These are phyloP conservation scores for Ceratobasidium sp. DNA, from an alignment of 1,284 basidiomycete species.

Conservation along the genomic window DNA sequence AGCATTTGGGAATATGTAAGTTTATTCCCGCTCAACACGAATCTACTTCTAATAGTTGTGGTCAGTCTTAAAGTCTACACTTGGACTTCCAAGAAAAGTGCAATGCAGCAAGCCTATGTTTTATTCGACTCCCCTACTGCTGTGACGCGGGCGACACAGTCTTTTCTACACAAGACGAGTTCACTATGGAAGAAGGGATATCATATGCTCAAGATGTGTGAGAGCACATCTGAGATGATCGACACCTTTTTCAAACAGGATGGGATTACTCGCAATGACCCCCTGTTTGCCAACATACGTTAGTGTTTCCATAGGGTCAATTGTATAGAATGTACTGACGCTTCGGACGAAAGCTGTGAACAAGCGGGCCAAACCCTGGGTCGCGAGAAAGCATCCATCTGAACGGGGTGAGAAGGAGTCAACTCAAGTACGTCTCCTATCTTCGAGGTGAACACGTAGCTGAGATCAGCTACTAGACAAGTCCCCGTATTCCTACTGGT, in stretches of 20 bases:
- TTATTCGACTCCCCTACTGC: constrained; percentile 27
- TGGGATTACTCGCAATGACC: constrained; percentile 2
- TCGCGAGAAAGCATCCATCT: not conserved
- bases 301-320: not conserved
- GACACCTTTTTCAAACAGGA: constrained; percentile 5
- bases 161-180: not conserved
- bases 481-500: constrained; percentile 12
- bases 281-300: constrained; percentile 33
- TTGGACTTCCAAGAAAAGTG: constrained; percentile 33
- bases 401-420: not conserved
- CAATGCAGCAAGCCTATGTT: constrained; percentile 29
- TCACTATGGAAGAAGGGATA: constrained; percentile 35
- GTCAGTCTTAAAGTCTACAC: constrained; percentile 25
- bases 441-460: not conserved
- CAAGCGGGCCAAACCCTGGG: not conserved
- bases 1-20: constrained; percentile 33
- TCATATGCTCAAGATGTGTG: constrained; percentile 38
- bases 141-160: constrained; percentile 4
- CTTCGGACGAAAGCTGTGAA: not conserved
- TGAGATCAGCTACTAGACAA: not conserved
- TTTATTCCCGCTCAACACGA: not conserved
- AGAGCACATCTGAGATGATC: constrained; percentile 24
- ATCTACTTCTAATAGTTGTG: not conserved
- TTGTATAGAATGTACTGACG: not conserved
- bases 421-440: not conserved